Evolutionary conservation across 2,329 filamentous ascomycete genomes (phyloP).

Genomic region (Pseudogymnoascus sp.): DNA sequence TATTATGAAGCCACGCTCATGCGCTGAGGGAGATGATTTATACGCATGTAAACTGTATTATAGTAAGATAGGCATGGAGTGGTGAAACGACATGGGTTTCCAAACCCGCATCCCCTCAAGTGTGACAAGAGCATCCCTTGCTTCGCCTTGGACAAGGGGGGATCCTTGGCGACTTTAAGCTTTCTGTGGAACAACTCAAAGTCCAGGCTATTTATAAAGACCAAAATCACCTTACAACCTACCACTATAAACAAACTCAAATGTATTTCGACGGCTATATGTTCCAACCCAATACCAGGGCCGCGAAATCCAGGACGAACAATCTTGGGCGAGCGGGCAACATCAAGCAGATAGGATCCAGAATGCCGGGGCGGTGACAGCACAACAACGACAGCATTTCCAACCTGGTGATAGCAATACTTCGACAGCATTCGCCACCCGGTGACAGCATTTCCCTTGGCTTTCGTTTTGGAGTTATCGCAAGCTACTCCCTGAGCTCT

Average conservation of each 20-base stretch:
- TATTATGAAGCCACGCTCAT: not conserved
- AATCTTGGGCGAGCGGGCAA: not conserved
- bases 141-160: not conserved
- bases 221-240: not conserved
- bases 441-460: no score
- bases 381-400: not conserved
- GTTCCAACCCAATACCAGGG: not conserved
- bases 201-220: not conserved
- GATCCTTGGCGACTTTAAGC: not conserved
- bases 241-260: not conserved
- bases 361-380: not conserved
- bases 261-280: not conserved
- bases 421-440: not conserved
- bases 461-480: no score
- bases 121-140: not conserved
- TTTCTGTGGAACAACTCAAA: not conserved
- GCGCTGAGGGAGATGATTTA: not conserved
- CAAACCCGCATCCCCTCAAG: not conserved
- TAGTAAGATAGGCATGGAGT: not conserved
- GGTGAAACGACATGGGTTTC: not conserved
- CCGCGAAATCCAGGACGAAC: not conserved
- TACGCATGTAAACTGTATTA: not conserved
- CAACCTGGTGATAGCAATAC: not conserved
- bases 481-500: no score
- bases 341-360: not conserved